Evolutionary conservation across 2,329 filamentous ascomycete genomes (phyloP), one percentile per base, ranked within the genome.

Genomic region (Helotiales sp.): DNA sequence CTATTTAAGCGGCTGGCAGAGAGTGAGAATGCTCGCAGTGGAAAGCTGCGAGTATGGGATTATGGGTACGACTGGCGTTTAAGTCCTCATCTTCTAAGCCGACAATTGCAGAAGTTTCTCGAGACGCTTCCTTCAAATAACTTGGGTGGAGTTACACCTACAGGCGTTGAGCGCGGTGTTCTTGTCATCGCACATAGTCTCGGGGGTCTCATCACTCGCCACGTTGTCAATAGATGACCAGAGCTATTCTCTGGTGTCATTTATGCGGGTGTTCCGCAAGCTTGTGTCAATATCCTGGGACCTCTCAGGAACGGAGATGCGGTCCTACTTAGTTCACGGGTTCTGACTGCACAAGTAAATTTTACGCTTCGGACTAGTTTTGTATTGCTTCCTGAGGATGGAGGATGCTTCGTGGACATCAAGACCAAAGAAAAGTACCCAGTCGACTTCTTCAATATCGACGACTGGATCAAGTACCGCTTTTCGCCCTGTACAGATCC

Each of bases 61-160:
- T 98, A 95, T 76, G 93, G 94, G 20, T 98, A 97, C 74, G 95
- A 98, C 79, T 98, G 95, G 95, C 86, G 95, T 17, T 82, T 97
- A 45, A 96, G 92, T 70, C 95, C 95, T 0, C 86, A 90, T 74
- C 82, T 93, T 0, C 84, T 96, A 0, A 93, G 91, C 2, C 83
- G 84, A 54, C 87, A 87, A 68, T 81, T 98, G n/a, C 87, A 90
- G 40, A 80, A 85, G 20, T 97, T 92, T 74, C 82, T 98, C 15
- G 87, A 91, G 75, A 83, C 80, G 1, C 82, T 98, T 0, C 91
- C 91, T 0, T 93, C 88, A 61, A 97, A 97, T 75, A 84, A 86
- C 55, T 82, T 84, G 45, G 58, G 63, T 20, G 47, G 45, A 17
- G 65, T 68, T 2, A 83, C 54, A 28, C 81, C 82, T 0, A 80